Conservation (phyloP, 495 filamentous ascomycete genomes). For the Penicillium desertorum region DNA sequence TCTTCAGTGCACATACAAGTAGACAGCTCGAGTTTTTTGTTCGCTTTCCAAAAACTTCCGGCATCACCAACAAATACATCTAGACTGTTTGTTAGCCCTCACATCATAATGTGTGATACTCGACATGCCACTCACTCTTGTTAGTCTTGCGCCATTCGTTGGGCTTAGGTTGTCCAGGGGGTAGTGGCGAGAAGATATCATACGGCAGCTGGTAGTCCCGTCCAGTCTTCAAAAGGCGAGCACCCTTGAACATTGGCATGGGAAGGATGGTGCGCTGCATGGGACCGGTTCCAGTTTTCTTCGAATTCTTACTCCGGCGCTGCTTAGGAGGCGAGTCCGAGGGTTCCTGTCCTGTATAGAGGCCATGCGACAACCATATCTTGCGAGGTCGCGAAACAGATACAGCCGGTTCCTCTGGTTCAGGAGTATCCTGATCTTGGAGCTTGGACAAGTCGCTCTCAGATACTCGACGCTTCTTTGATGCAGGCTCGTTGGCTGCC, state of each 20-base stretch:
- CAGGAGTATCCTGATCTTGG: slow-evolving; percentile 35
- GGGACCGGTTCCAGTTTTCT: slow-evolving; percentile 42
- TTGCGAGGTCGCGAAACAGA: slow-evolving; percentile 50
- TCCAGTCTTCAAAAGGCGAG: slow-evolving; percentile 58
- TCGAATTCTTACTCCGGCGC: slow-evolving; percentile 55
- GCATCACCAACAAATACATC: slow-evolving; percentile 93
- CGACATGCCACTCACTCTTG: slow-evolving; percentile 62
- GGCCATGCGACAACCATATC: slow-evolving; percentile 73
- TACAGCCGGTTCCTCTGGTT: slow-evolving; percentile 37
- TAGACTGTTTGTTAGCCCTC: slow-evolving; percentile 37
- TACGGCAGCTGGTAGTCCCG: slow-evolving; percentile 87
- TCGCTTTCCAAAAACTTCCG: slow-evolving; percentile 78
- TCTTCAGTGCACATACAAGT: slow-evolving; percentile 77
- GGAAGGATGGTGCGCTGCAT: slow-evolving; percentile 53
- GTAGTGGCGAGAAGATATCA: slow-evolving; percentile 82
- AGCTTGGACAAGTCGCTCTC: slow-evolving; percentile 50
- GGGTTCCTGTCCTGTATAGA: slow-evolving; percentile 85
- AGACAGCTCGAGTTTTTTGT: slow-evolving; percentile 68
- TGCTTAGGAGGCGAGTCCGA: slow-evolving; percentile 64
- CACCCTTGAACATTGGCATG: slow-evolving; percentile 65
- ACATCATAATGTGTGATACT: background rate
- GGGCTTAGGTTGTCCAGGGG: slow-evolving; percentile 82
- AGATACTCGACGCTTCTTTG: slow-evolving; percentile 51
- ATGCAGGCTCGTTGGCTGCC: slow-evolving; percentile 31
- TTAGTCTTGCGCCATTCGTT: slow-evolving; percentile 87